Percentiles rank a stretch among this genome's conserved stretches.
Evolutionary conservation across 331 rosid species (phyloP).

Genomic region (Acacia pycnantha): DNA sequence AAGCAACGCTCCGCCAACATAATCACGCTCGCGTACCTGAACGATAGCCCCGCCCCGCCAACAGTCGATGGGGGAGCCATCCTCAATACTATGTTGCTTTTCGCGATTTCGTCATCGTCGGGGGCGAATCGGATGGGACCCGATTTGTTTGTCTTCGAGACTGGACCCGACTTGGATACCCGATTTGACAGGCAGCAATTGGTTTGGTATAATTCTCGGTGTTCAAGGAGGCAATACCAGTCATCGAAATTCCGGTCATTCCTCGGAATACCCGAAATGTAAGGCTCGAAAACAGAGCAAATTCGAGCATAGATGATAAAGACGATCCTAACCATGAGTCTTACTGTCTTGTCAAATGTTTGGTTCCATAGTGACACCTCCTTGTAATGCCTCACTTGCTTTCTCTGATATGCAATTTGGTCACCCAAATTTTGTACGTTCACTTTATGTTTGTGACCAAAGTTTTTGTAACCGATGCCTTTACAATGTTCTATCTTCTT

Average conservation of each 20-base stretch:
- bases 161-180: slow-evolving; percentile 18
- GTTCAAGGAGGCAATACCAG: slow-evolving; percentile 34
- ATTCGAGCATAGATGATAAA: slow-evolving; percentile 54
- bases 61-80: slow-evolving; percentile 48
- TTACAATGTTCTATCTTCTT: slow-evolving; percentile 44
- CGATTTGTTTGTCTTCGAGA: neutral
- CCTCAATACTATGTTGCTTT: slow-evolving; percentile 33
- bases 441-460: slow-evolving; percentile 1
- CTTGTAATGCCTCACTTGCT: slow-evolving; percentile 47
- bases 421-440: slow-evolving; percentile 40
- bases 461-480: slow-evolving; percentile 16
- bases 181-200: slow-evolving; percentile 13
- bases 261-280: slow-evolving; percentile 14
- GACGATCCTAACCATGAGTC: slow-evolving; percentile 49
- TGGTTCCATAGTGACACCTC: slow-evolving; percentile 63
- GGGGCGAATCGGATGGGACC: slow-evolving; percentile 18
- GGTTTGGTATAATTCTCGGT: slow-evolving; percentile 29
- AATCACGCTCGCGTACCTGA: slow-evolving; percentile 60
- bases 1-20: slow-evolving; percentile 49
- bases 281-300: slow-evolving; percentile 40
- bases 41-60: slow-evolving; percentile 62
- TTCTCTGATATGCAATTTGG: slow-evolving; percentile 26
- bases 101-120: neutral
- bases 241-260: neutral
- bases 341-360: slow-evolving; percentile 47